These are phyloP conservation scores for Sisymbrium altissimum DNA, from an alignment of 345 rosid genomes.

Conservation along the genomic window DNA sequence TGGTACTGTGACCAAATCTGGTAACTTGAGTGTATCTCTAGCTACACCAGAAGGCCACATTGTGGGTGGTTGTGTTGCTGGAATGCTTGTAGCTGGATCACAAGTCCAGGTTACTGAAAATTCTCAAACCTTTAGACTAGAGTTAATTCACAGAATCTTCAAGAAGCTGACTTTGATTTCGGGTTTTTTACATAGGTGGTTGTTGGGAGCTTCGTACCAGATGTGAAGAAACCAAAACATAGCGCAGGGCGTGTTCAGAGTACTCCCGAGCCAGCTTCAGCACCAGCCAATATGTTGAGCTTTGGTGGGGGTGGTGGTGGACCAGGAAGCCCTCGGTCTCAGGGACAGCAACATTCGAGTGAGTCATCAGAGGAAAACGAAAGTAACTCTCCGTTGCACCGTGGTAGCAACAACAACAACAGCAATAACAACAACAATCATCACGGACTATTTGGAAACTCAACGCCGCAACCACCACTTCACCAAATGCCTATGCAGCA, in stretches of 20 bases:
- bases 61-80: slow-evolving; percentile 87
- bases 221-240: slow-evolving; percentile 52
- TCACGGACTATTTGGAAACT: slow-evolving; percentile 29
- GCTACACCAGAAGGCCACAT: slow-evolving; percentile 90
- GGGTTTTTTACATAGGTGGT: slow-evolving; percentile 49
- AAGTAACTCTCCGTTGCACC: slow-evolving; percentile 26
- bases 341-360: slow-evolving; percentile 58
- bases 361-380: slow-evolving; percentile 86
- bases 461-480: slow-evolving; percentile 17
- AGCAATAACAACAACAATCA: slow-evolving; percentile 25
- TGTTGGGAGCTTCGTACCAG: slow-evolving; percentile 83
- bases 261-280: slow-evolving; percentile 49
- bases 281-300: slow-evolving; percentile 55
- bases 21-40: slow-evolving; percentile 71
- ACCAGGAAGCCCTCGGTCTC: slow-evolving; percentile 64
- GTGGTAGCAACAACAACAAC: slow-evolving; percentile 24
- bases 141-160: background rate
- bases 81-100: slow-evolving; percentile 78
- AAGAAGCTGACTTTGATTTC: background rate
- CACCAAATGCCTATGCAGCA: slow-evolving; percentile 32
- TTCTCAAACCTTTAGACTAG: background rate
- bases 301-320: slow-evolving; percentile 49
- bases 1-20: slow-evolving; percentile 69
- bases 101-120: slow-evolving; percentile 66
- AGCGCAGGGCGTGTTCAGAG: slow-evolving; percentile 24